Conservation (phyloP, 129 eudicot genomes). For the Smallanthus sonchifolius region DNA sequence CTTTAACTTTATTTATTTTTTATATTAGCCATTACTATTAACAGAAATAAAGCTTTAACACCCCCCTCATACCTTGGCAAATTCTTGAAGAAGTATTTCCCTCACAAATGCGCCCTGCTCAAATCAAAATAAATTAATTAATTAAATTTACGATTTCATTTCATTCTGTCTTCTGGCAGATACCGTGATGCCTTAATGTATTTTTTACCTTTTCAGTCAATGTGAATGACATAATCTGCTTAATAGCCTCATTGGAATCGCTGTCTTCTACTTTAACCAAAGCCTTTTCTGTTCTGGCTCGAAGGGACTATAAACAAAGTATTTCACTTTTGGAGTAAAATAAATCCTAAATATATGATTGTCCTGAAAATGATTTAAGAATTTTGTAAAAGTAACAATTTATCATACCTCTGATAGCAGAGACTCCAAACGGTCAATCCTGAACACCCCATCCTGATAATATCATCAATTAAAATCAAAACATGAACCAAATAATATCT, state of each 20-base stretch:
- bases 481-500: not conserved
- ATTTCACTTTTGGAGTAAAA: constrained; percentile 21
- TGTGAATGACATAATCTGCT: constrained; percentile 70
- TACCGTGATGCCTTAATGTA: not conserved
- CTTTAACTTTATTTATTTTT: not conserved
- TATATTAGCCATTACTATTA: not conserved
- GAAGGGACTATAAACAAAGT: constrained; percentile 60
- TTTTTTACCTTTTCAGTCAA: constrained; percentile 68
- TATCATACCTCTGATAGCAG: constrained; percentile 70
- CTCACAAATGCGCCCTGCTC: constrained; percentile 87
- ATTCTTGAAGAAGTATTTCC: constrained; percentile 85
- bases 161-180: constrained; percentile 3
- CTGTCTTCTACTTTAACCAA: constrained; percentile 44
- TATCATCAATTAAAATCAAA: constrained; percentile 6
- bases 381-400: not conserved
- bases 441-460: constrained; percentile 81
- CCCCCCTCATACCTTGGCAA: constrained; percentile 61
- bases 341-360: not conserved
- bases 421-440: constrained; percentile 93
- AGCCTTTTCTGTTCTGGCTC: constrained; percentile 73
- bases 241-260: constrained; percentile 45
- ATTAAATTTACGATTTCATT: not conserved
- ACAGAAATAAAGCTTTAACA: not conserved
- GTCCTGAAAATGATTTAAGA: not conserved
- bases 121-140: not conserved